These are phyloP conservation scores for Aspergillus novoparasiticus DNA, from an alignment of 2,329 filamentous ascomycete genomes.

Conservation along the genomic window DNA sequence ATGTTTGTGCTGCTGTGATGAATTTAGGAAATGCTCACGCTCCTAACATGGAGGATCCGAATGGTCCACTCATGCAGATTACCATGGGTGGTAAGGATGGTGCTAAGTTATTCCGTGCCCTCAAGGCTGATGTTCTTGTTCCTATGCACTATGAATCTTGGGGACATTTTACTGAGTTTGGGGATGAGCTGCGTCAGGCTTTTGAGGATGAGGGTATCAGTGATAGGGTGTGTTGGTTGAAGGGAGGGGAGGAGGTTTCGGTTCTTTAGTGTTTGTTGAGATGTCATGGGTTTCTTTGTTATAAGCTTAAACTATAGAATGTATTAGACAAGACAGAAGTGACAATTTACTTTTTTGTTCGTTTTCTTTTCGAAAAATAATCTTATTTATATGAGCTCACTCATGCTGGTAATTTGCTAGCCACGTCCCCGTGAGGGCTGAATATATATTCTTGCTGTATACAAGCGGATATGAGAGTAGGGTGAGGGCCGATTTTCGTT, in stretches of 20 bases:
- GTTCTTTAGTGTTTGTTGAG: too few species aligned
- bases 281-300: too few species aligned
- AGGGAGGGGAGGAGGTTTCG: background rate
- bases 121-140: constrained; percentile 46
- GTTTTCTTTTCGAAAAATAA: too few species aligned
- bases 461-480: too few species aligned
- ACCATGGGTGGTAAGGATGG: constrained; percentile 51
- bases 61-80: constrained; percentile 35
- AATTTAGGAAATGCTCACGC: constrained; percentile 44
- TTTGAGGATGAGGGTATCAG: background rate
- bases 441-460: too few species aligned
- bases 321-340: too few species aligned
- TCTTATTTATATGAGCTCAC: too few species aligned
- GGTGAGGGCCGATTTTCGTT: too few species aligned
- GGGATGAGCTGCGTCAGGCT: background rate
- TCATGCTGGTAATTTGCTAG: too few species aligned
- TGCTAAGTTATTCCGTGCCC: constrained; percentile 41
- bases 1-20: constrained; percentile 44
- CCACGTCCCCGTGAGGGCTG: too few species aligned
- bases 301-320: too few species aligned
- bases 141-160: constrained; percentile 54
- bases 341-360: too few species aligned
- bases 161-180: constrained; percentile 18
- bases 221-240: background rate
- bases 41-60: constrained; percentile 10